Percentiles rank a stretch among this genome's conserved stretches.
These are phyloP conservation scores for Rhododendron molle DNA, from an alignment of 148 eudicot species.

Conservation along the genomic window DNA sequence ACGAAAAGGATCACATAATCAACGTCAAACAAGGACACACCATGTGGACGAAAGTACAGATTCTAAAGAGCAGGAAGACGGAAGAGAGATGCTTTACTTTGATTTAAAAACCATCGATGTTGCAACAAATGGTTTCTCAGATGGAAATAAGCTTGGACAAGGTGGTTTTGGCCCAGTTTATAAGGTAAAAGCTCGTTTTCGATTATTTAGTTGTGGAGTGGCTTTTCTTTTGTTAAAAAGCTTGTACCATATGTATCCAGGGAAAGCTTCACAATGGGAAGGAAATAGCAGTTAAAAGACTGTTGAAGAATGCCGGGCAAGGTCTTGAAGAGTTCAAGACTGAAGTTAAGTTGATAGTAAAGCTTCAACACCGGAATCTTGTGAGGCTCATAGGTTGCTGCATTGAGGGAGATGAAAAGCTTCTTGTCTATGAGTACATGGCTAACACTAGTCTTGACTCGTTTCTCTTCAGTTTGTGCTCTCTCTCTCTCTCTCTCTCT, in stretches of 20 bases:
- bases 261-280: conserved; percentile 34
- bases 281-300: conserved; percentile 47
- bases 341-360: conserved; percentile 27
- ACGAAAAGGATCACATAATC: not conserved
- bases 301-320: conserved; percentile 19
- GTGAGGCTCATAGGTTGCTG: conserved; percentile 45
- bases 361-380: conserved; percentile 45
- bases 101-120: not conserved
- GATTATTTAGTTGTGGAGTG: not conserved
- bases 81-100: not conserved
- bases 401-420: conserved; percentile 30
- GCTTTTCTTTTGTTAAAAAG: not conserved
- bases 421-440: conserved; percentile 42
- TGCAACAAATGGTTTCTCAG: conserved; percentile 9
- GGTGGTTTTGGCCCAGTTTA: conserved; percentile 20
- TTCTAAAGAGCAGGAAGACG: not conserved
- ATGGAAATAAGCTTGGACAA: conserved; percentile 9
- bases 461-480: conserved; percentile 22
- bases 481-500: not conserved
- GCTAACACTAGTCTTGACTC: conserved; percentile 35
- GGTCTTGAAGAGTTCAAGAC: conserved; percentile 5
- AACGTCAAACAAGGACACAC: not conserved
- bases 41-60: not conserved
- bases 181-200: not conserved
- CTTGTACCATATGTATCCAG: conserved; percentile 6